Evolutionary conservation across 2,329 filamentous ascomycete species (phyloP).

Genomic region (Pseudogymnoascus sp.): DNA sequence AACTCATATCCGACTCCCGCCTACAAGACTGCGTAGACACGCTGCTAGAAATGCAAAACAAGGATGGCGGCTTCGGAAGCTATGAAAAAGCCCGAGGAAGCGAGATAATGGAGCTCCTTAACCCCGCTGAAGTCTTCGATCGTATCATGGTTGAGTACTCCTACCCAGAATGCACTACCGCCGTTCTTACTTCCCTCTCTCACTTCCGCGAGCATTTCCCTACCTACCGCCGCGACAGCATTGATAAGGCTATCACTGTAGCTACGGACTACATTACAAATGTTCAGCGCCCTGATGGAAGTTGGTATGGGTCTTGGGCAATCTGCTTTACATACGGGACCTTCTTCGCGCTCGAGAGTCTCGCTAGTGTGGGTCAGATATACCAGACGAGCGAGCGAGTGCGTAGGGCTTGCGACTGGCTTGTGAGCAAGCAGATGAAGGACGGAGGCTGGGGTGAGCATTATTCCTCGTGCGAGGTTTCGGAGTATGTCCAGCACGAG

Average conservation of each 20-base stretch:
- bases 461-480: slow-evolving; percentile 60
- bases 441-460: slow-evolving; percentile 81
- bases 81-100: slow-evolving; percentile 76
- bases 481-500: slow-evolving; percentile 63
- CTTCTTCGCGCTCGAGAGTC: slow-evolving; percentile 69
- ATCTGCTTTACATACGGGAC: slow-evolving; percentile 93
- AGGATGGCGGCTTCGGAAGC: slow-evolving; percentile 72
- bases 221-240: slow-evolving; percentile 64
- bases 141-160: slow-evolving; percentile 98
- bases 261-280: slow-evolving; percentile 75
- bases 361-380: slow-evolving; percentile 68
- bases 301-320: slow-evolving; percentile 92
- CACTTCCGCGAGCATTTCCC: slow-evolving; percentile 73
- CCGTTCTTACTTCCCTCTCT: slow-evolving; percentile 73
- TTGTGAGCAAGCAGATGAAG: slow-evolving; percentile 73
- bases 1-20: slow-evolving; percentile 61
- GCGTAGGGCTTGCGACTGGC: slow-evolving; percentile 68
- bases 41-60: slow-evolving; percentile 78
- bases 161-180: slow-evolving; percentile 91
- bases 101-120: slow-evolving; percentile 71
- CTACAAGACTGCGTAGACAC: slow-evolving; percentile 81
- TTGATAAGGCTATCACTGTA: slow-evolving; percentile 57
- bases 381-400: slow-evolving; percentile 49
- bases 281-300: slow-evolving; percentile 66
- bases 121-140: slow-evolving; percentile 88